Conservation (phyloP, 2,329 filamentous ascomycete genomes). For the Macroventuria anomochaeta region DNA sequence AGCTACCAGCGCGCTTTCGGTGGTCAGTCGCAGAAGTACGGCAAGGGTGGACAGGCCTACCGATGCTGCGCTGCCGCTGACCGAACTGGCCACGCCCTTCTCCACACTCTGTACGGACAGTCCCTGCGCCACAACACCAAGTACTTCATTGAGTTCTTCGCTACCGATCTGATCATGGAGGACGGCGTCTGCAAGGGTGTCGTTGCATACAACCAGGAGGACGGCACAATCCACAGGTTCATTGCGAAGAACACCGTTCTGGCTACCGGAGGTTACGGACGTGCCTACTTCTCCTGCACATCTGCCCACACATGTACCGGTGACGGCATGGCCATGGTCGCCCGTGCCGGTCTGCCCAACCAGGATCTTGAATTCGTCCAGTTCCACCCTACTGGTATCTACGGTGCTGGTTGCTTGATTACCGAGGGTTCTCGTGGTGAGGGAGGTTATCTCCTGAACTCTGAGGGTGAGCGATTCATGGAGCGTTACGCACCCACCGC, state of each 20-base stretch:
- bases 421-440: conserved; percentile 98
- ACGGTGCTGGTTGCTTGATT: conserved; percentile 93
- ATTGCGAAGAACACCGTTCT: conserved; percentile 95
- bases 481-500: conserved; percentile 97
- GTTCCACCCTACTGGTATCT: conserved; percentile 99
- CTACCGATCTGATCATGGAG: conserved; percentile 96
- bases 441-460: conserved; percentile 97
- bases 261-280: conserved; percentile 95
- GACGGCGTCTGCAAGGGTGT: conserved; percentile 96
- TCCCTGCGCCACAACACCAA: conserved; percentile 97
- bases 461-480: conserved; percentile 99
- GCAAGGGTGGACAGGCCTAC: conserved; percentile 98
- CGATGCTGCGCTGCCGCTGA: conserved; percentile 96
- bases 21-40: conserved; percentile 93
- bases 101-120: conserved; percentile 98
- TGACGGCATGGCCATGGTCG: conserved; percentile 99
- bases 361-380: conserved; percentile 99
- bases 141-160: conserved; percentile 99
- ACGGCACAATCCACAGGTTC: conserved; percentile 97
- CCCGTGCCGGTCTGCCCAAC: conserved; percentile 95
- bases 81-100: conserved; percentile 93
- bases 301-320: conserved; percentile 98
- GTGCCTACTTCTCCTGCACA: conserved; percentile 97
- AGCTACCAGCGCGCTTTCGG: conserved; percentile 98
- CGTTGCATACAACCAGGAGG: conserved; percentile 97